Evolutionary conservation across 2,329 filamentous ascomycete species (phyloP).

Genomic region (Ceratocystis colombiana): DNA sequence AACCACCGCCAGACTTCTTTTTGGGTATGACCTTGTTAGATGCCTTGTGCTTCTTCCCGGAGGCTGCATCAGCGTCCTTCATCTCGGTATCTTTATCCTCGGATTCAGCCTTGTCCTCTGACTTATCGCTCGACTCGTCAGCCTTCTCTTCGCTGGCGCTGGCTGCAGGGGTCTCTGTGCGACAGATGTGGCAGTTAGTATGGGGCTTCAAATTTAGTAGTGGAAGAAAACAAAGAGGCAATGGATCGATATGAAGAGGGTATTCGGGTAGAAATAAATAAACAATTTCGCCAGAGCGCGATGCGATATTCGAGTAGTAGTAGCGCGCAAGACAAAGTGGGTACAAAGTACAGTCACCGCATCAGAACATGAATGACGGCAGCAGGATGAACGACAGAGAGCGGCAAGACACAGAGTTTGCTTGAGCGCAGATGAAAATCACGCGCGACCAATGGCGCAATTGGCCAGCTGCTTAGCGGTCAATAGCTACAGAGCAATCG

Average conservation of each 20-base stretch:
- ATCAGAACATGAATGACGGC: not conserved
- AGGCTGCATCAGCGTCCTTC: slow-evolving; percentile 32
- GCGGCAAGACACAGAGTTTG: not conserved
- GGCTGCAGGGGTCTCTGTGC: slow-evolving; percentile 27
- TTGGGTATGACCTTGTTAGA: slow-evolving; percentile 31
- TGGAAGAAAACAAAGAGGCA: not conserved
- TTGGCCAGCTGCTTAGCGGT: slow-evolving; percentile 23
- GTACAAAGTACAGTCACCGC: not conserved
- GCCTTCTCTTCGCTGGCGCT: slow-evolving; percentile 16
- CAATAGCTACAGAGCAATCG: not conserved
- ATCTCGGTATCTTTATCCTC: slow-evolving; percentile 22
- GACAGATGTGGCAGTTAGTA: slow-evolving; percentile 4
- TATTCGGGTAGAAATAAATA: not conserved
- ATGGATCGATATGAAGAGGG: not conserved
- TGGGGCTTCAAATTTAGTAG: not conserved
- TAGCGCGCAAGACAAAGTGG: not conserved
- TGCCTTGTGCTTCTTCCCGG: slow-evolving; percentile 39
- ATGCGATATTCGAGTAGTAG: not conserved
- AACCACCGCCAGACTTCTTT: slow-evolving; percentile 63
- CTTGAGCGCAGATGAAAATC: slow-evolving; percentile 12
- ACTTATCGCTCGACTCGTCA: slow-evolving; percentile 19
- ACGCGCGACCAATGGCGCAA: slow-evolving; percentile 19
- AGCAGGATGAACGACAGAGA: not conserved
- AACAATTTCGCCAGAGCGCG: not conserved
- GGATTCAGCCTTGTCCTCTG: slow-evolving; percentile 25